These are phyloP conservation scores for Cryphonectria nitschkei DNA, from an alignment of 2,329 filamentous ascomycete species.

Conservation along the genomic window DNA sequence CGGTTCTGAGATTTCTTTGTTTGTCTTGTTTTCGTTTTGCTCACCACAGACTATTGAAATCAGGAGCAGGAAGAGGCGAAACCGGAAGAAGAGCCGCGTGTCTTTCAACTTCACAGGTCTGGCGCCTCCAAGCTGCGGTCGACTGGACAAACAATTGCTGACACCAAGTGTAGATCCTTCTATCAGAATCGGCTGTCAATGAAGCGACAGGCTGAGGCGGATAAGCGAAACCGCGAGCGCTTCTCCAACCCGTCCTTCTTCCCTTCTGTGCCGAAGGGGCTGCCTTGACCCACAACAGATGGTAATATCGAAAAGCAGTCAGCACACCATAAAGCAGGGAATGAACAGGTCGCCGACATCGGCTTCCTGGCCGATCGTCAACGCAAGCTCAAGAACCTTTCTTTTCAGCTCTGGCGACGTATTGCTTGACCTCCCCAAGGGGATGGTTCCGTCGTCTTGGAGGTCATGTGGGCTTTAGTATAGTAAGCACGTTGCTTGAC, in stretches of 20 bases:
- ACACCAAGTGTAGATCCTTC: constrained; percentile 65
- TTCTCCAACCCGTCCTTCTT: constrained; percentile 79
- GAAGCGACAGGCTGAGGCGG: constrained; percentile 75
- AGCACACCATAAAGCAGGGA: not conserved
- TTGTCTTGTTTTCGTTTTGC: not conserved
- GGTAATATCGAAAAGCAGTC: not conserved
- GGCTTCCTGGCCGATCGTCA: not conserved
- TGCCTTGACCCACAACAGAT: constrained; percentile 40
- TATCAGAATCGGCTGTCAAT: constrained; percentile 83
- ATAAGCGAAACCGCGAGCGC: constrained; percentile 80
- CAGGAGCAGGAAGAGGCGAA: constrained; percentile 41
- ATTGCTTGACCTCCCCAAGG: not conserved
- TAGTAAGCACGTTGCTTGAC: not conserved
- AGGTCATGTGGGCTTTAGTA: constrained; percentile 6
- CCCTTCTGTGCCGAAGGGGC: constrained; percentile 77
- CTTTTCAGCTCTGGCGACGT: not conserved
- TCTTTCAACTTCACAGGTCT: constrained; percentile 83
- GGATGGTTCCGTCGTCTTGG: not conserved
- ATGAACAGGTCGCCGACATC: not conserved
- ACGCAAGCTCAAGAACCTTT: too few species aligned
- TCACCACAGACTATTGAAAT: constrained; percentile 48
- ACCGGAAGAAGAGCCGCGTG: constrained; percentile 70
- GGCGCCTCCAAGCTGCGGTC: not conserved
- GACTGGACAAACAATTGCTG: constrained; percentile 4
- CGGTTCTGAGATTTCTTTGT: not conserved